Conservation (phyloP, 176 grass and related monocot genomes). For the Avena insularis region DNA sequence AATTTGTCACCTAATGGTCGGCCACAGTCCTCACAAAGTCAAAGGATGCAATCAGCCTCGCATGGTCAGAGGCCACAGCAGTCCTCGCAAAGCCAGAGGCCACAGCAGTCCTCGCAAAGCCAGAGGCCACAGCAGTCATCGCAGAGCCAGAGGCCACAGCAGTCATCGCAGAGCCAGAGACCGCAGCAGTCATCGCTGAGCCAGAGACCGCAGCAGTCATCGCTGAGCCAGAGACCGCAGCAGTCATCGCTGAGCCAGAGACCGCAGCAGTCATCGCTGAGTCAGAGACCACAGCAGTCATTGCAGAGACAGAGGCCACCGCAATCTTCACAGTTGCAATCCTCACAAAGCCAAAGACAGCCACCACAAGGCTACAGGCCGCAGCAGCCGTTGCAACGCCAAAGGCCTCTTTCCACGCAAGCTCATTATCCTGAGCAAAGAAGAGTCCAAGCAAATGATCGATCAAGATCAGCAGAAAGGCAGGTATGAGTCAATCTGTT, state of each 20-base stretch:
- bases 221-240: background rate
- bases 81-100: conserved; percentile 18
- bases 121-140: conserved; percentile 36
- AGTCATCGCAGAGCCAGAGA: conserved; percentile 28
- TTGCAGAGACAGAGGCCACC: conserved; percentile 44
- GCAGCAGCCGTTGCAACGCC: conserved; percentile 34
- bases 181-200: background rate
- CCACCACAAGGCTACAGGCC: conserved; percentile 43
- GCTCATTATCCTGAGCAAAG: conserved; percentile 58
- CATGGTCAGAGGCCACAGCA: conserved; percentile 46
- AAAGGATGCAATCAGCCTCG: conserved; percentile 44
- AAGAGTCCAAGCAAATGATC: conserved; percentile 58
- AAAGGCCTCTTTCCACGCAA: conserved; percentile 56
- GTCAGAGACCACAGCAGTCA: conserved; percentile 24
- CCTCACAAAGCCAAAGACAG: conserved; percentile 47
- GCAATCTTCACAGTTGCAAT: conserved; percentile 43
- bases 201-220: conserved; percentile 17
- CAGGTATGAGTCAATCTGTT: conserved; percentile 26
- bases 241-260: background rate
- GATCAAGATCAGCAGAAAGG: conserved; percentile 50
- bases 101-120: background rate
- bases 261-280: conserved; percentile 22
- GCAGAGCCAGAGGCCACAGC: conserved; percentile 31
- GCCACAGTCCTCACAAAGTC: conserved; percentile 46
- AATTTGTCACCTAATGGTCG: conserved; percentile 40